phyloP scores from a whole-genome alignment of 2,329 filamentous ascomycete genomes.

The Aureobasidium sp. region DNA sequence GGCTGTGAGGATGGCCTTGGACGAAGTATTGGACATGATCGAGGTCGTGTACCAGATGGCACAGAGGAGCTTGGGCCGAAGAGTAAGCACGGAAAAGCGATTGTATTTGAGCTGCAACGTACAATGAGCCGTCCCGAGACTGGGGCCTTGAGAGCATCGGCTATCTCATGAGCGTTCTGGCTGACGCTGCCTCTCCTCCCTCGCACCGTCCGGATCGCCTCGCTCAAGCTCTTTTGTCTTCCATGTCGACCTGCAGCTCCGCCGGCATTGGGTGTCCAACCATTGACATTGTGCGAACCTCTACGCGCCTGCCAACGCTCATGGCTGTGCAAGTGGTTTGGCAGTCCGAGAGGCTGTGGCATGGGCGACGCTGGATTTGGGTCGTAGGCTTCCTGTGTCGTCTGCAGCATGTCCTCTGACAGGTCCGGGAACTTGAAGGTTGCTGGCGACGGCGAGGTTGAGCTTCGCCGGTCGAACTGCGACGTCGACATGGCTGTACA shows the following conservation, averaged over 20 bases:
- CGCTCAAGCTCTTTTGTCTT: slow-evolving; percentile 77
- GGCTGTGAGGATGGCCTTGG: slow-evolving; percentile 90
- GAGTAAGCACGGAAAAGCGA: slow-evolving; percentile 21
- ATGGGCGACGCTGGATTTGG: slow-evolving; percentile 23
- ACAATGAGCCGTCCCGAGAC: slow-evolving; percentile 84
- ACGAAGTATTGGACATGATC: slow-evolving; percentile 93
- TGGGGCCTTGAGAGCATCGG: slow-evolving; percentile 81
- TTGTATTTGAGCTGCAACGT: slow-evolving; percentile 26
- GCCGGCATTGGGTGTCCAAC: background rate
- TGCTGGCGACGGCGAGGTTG: slow-evolving; percentile 14
- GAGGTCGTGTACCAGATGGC: slow-evolving; percentile 92
- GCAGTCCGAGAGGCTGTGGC: slow-evolving; percentile 24
- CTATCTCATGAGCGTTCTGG: slow-evolving; percentile 89
- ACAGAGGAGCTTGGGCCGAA: slow-evolving; percentile 62
- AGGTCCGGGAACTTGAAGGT: slow-evolving; percentile 40
- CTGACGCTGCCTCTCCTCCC: slow-evolving; percentile 76
- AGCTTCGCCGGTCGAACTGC: slow-evolving; percentile 14
- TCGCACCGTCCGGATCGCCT: slow-evolving; percentile 78
- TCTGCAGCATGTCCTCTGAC: slow-evolving; percentile 32
- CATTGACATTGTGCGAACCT: slow-evolving; percentile 14
- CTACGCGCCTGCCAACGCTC: slow-evolving; percentile 57
- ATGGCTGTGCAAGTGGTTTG: slow-evolving; percentile 28
- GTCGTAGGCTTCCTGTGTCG: slow-evolving; percentile 22
- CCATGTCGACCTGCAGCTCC: slow-evolving; percentile 48
- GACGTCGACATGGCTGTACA: background rate